Base-by-base conservation (phyloP, 805 yeast genomes). In the Hanseniaspora clermontiae region DNA sequence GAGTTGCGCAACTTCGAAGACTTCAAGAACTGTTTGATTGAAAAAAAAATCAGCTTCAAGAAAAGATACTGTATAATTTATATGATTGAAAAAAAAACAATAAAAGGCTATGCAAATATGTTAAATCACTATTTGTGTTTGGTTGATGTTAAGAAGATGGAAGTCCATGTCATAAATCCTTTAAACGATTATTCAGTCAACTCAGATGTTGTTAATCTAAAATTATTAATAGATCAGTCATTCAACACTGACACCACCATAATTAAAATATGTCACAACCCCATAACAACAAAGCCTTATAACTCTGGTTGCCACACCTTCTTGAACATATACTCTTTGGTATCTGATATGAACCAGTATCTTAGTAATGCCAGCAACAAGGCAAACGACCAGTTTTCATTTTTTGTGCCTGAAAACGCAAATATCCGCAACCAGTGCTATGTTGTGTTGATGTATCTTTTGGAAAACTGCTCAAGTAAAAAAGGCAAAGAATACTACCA, bases 281-380 rank as follows among this genome's bases (percentile, higher is more conserved):
- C 55, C 8, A 38, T 51, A 10, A 27, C 49, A 17, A 51, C 39
- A 42, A 43, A 43, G n/a, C 15, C 14, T 7, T 37, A 37, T 7
- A 51, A 45, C n/a, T 51, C 55, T 5, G 55, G 55, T 2, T 27
- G 47, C 19, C 50, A 43, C 17, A 51, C 55, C 5, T 27, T 51
- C n/a, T 51, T 51, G 10, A 51, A 51, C 24, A 51, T 51, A 17
- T 51, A 51, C 20, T 51, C 55, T 27, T 38, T 51, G 15, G 29
- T 51, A 7, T 43, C 55, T 2, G 55, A 51, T 17, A 15, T 51
- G 19, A 27, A 43, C 15, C 31, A 43, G 14, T 51, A 32, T 37
- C 10, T 43, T 2, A 37, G 19, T 7, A 51, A 51, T 29, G 39
- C 27, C 12, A 17, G 17, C 2, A n/a, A 8, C 7, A 36, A 42